A percentile compares a stretch with the other conserved stretches of the same genome.
phyloP scores from a whole-genome alignment of 306 rosid genomes.

The Begonia peltatifolia region DNA sequence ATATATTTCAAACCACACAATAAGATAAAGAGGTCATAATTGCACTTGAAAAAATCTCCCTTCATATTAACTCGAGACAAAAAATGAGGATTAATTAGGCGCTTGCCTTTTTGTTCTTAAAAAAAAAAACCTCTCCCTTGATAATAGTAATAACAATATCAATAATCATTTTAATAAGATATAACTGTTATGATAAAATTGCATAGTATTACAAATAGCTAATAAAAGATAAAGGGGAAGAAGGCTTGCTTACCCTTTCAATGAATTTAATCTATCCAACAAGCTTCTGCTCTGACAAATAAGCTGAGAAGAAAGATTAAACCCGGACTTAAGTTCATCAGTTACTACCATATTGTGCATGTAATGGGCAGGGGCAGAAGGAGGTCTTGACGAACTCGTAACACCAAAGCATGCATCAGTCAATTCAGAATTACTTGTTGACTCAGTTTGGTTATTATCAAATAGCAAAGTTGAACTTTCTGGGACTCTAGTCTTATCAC shows the following conservation, averaged over 20 bases:
- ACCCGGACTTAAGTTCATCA: slow-evolving; percentile 28
- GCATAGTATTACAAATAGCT: slow-evolving; percentile 9
- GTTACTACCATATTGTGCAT: not conserved
- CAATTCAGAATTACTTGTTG: slow-evolving; percentile 5
- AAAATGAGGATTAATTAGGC: no score
- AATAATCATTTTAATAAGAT: not conserved
- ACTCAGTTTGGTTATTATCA: slow-evolving; percentile 21
- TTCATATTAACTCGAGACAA: no score
- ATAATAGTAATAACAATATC: slow-evolving; percentile 1
- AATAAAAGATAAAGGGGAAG: slow-evolving; percentile 4
- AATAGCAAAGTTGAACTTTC: slow-evolving; percentile 20
- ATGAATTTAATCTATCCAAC: slow-evolving; percentile 55
- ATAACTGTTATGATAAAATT: not conserved
- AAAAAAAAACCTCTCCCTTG: no score
- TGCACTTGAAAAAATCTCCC: no score
- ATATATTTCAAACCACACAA: slow-evolving; percentile 8
- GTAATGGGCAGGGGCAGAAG: slow-evolving; percentile 12
- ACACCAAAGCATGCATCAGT: slow-evolving; percentile 10
- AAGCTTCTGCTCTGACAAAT: slow-evolving; percentile 36
- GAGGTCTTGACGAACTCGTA: slow-evolving; percentile 2
- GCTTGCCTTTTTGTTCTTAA: no score
- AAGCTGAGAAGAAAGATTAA: slow-evolving; percentile 39
- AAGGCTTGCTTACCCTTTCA: slow-evolving; percentile 33
- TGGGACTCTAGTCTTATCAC: slow-evolving; percentile 13
- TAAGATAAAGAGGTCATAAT: not conserved